These are phyloP conservation scores for Talaromyces sp. DNA, from an alignment of 2,329 filamentous ascomycete genomes.

Conservation along the genomic window DNA sequence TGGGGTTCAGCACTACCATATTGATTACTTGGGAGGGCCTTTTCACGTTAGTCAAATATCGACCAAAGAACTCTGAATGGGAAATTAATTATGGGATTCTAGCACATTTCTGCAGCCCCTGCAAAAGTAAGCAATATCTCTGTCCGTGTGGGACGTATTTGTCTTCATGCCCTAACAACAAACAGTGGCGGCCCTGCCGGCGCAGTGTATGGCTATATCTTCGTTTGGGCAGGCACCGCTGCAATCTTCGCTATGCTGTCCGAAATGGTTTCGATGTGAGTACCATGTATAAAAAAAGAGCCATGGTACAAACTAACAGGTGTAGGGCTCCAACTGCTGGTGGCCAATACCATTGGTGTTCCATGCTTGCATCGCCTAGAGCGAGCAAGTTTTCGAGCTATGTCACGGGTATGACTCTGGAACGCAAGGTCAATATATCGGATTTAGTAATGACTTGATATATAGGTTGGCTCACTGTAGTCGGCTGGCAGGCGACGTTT, in stretches of 20 bases:
- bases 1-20: constrained; percentile 10
- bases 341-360: constrained; percentile 12
- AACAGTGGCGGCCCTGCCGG: constrained; percentile 8
- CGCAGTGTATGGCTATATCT: constrained; percentile 7
- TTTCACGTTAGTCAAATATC: neutral
- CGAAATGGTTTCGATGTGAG: constrained; percentile 9
- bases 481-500: constrained; percentile 26
- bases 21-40: constrained; percentile 8
- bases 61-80: too few species aligned
- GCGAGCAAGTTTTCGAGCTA: constrained; percentile 10
- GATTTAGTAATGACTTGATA: neutral
- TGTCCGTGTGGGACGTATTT: neutral
- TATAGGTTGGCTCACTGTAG: constrained; percentile 13
- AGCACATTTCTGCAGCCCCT: neutral
- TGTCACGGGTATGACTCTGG: constrained; percentile 3
- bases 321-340: constrained; percentile 9
- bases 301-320: neutral
- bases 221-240: constrained; percentile 8
- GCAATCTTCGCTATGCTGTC: constrained; percentile 6
- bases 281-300: neutral
- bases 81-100: neutral
- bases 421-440: neutral
- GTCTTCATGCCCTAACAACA: neutral
- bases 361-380: constrained; percentile 6
- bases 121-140: neutral